phyloP scores from a whole-genome alignment of 257 asterid species.

The Jacaranda mimosifolia region DNA sequence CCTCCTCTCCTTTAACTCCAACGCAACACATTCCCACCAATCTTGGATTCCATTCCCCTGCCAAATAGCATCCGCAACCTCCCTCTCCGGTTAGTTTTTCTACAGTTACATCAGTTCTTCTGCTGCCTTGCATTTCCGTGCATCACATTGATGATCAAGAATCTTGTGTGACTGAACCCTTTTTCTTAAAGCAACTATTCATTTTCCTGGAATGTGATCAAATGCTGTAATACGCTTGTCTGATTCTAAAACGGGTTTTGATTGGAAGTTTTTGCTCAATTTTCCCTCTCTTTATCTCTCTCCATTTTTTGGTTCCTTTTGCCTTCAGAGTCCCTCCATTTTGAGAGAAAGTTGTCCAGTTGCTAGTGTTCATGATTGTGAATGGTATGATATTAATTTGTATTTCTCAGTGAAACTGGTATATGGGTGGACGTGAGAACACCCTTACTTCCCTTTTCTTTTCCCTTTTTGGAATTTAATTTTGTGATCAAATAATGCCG shows the following conservation, averaged over 20 bases:
- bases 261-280: neutral
- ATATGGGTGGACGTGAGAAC: neutral
- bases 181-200: neutral
- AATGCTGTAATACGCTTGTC: constrained; percentile 14
- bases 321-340: neutral
- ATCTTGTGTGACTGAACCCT: neutral
- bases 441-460: neutral
- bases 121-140: constrained; percentile 14
- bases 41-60: constrained; percentile 32
- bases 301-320: neutral
- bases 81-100: constrained; percentile 35
- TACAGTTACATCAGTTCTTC: constrained; percentile 26
- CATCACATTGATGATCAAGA: neutral
- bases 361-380: neutral
- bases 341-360: constrained; percentile 13
- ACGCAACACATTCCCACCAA: constrained; percentile 25
- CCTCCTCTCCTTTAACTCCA: neutral
- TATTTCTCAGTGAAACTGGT: constrained; percentile 18
- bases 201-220: constrained; percentile 25
- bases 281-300: neutral
- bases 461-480: neutral
- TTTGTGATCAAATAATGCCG: constrained; percentile 32
- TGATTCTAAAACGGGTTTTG: constrained; percentile 19
- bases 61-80: constrained; percentile 21
- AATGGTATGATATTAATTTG: neutral